Base-by-base conservation (phyloP, 257 asterid species). In the Nyctanthes arbortristis region DNA sequence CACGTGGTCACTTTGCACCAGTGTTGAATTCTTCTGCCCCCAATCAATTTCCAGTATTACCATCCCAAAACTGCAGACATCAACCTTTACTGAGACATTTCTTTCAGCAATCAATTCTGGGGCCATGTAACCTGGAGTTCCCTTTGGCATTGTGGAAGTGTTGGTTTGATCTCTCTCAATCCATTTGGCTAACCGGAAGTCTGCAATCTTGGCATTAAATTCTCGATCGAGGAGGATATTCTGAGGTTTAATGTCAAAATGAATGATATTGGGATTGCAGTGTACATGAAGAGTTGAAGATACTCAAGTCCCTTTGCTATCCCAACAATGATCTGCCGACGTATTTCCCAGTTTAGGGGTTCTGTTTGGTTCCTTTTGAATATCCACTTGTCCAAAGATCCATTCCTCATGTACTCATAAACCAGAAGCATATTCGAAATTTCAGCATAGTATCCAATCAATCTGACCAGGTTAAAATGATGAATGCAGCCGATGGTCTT, bases 381-480 rank as follows among this genome's bases (percentile, higher is more conserved):
- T 18, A 66, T 66, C 61, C 61, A 27, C 60, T 47, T 45, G 12
- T 66, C 70, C 43, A 66, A 5, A 3, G 70, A 66, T 0, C 61
- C 70, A 3, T 66, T 66, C 2, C 2, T 6, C 61, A 47, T 3
- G 4, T 54, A 36, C 54, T 55, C 40, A 10, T 66, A 68, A 56
- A 68, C 65, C 35, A 56, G 28, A 55, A 57, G 54, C 29, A 37
- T 57, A 11, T 56, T 55, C 5, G 73, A 56, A 4, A 60, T 20
- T 49, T 47, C 29, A 31, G 61, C 30, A 45, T 31, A 28, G 10
- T 65, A 66, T 7, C 18, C 43, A 16, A 65, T 18, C 60, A 28
- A 30, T 29, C 37, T 28, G 16, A 65, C 69, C 1, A 43, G 39
- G 16, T 65, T 65, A 20, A 65, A 14, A 30, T 65, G 69, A 65